Evolutionary conservation across 148 eudicot species (phyloP), one percentile per base, ranked within the genome.

Genomic region (Cornus controversa): DNA sequence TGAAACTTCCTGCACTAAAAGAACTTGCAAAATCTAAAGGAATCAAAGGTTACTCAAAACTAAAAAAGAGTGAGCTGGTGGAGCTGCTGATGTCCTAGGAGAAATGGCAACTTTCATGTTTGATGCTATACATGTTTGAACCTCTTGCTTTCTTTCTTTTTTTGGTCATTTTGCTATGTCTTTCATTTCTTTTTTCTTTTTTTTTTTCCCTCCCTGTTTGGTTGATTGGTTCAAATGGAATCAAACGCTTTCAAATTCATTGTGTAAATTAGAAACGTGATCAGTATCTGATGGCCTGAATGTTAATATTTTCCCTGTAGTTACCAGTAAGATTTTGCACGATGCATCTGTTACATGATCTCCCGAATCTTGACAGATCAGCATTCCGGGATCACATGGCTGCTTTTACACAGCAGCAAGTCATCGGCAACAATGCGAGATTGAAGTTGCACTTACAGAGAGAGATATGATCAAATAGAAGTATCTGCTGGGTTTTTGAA

Each of bases 1-100:
- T 90, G 90, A 92, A 92, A 80, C 82, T 90, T 63, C 37, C 83
- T 71, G 89, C 85, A 67, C 81, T 92, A 2, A 92, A 90, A 86
- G 83, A 76, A 37, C 67, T 87, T 16, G 96, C 91, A 34, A 90
- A 90, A 82, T 83, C 82, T 58, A 83, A 82, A 79, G 89, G 92
- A 81, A 47, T 90, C 28, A 86, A 70, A 82, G 96, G 91, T 47
- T 92, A 90, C 78, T 88, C 93, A 14, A 92, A 88, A 81, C 71
- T 90, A 75, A 92, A 85, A 84, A 90, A 90, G 76, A 80, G 80
- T 71, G 92, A 88, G 75, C 87, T 90, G 5, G 66, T 90, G 23
- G 80, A 87, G 73, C 78, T 88, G 63, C 78, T 92, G 16, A 81
- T 64, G 66, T 45, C 75, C 72, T n/a, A 62, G 53, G 25, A 60